Percentiles rank a stretch among this genome's conserved stretches.
Evolutionary conservation across 2,329 filamentous ascomycete genomes (phyloP).

Genomic region (Sarocladium oryzae): DNA sequence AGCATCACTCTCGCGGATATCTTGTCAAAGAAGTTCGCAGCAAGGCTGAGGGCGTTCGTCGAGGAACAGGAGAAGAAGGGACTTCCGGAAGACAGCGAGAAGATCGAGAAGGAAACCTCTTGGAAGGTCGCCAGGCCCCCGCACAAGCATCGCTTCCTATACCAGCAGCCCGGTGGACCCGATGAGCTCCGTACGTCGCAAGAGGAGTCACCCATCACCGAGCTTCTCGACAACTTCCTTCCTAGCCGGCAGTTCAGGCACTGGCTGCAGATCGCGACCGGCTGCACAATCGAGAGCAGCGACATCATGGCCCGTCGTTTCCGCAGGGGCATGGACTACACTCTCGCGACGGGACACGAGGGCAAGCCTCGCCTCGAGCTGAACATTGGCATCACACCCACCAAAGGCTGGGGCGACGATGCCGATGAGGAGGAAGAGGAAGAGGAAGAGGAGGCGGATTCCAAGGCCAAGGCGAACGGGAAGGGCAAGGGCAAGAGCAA

Average conservation of each 20-base stretch:
- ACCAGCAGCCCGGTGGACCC: slow-evolving; percentile 53
- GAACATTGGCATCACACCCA: slow-evolving; percentile 81
- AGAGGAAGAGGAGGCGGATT: slow-evolving; percentile 25
- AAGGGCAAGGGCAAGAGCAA: slow-evolving; percentile 23
- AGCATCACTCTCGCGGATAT: slow-evolving; percentile 78
- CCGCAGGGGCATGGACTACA: slow-evolving; percentile 82
- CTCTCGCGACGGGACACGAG: slow-evolving; percentile 79
- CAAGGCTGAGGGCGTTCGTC: slow-evolving; percentile 64
- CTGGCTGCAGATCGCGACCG: slow-evolving; percentile 81
- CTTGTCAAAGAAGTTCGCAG: slow-evolving; percentile 70
- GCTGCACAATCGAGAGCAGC: slow-evolving; percentile 63
- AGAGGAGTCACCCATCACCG: slow-evolving; percentile 57
- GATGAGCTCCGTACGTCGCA: slow-evolving; percentile 27
- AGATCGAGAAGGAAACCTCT: slow-evolving; percentile 50
- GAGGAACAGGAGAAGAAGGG: slow-evolving; percentile 52
- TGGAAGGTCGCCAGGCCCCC: slow-evolving; percentile 82
- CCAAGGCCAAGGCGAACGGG: slow-evolving; percentile 19
- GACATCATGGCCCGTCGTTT: slow-evolving; percentile 83
- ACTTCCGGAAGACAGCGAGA: slow-evolving; percentile 39
- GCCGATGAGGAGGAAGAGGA: slow-evolving; percentile 41
- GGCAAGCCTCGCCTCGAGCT: slow-evolving; percentile 76
- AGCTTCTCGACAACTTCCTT: slow-evolving; percentile 74
- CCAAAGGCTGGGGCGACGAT: slow-evolving; percentile 73
- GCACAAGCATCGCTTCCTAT: slow-evolving; percentile 92
- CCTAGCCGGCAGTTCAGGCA: slow-evolving; percentile 81